Evolutionary conservation across 2,329 filamentous ascomycete species (phyloP).

Genomic region (Microascus cirrosus): DNA sequence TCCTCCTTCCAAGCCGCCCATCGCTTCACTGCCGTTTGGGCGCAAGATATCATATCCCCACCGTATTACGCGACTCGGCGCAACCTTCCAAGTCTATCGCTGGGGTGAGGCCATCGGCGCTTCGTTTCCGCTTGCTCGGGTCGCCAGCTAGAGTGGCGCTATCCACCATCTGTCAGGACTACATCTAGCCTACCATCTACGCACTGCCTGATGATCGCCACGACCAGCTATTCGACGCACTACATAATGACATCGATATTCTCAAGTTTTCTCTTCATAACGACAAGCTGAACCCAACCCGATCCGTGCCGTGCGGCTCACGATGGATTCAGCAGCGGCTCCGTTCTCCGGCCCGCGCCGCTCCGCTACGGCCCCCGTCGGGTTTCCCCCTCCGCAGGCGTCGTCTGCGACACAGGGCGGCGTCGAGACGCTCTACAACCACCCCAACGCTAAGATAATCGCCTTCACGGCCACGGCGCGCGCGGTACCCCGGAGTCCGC

Average conservation of each 20-base stretch:
- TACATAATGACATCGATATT: background rate
- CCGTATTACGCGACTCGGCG: background rate
- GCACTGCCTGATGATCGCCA: background rate
- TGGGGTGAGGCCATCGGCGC: background rate
- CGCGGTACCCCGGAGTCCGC: constrained; percentile 14
- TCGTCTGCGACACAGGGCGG: constrained; percentile 14
- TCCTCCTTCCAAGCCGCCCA: background rate
- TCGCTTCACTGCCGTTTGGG: background rate
- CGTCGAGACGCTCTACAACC: constrained; percentile 64
- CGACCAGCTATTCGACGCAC: background rate
- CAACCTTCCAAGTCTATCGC: background rate
- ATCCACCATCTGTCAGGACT: background rate
- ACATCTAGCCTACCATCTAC: background rate
- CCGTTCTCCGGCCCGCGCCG: constrained; percentile 18
- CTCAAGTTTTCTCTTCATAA: background rate
- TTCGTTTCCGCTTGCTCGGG: background rate
- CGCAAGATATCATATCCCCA: background rate
- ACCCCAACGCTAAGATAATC: constrained; percentile 60
- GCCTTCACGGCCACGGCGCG: constrained; percentile 33
- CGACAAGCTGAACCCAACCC: background rate
- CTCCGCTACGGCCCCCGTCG: constrained; percentile 25
- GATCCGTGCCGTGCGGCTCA: constrained; percentile 15
- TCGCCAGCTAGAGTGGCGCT: background rate
- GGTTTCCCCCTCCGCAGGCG: constrained; percentile 12
- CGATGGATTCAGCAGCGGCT: constrained; percentile 6